Evolutionary conservation across 129 eudicot genomes (phyloP).

Genomic region (Glebionis coronaria): DNA sequence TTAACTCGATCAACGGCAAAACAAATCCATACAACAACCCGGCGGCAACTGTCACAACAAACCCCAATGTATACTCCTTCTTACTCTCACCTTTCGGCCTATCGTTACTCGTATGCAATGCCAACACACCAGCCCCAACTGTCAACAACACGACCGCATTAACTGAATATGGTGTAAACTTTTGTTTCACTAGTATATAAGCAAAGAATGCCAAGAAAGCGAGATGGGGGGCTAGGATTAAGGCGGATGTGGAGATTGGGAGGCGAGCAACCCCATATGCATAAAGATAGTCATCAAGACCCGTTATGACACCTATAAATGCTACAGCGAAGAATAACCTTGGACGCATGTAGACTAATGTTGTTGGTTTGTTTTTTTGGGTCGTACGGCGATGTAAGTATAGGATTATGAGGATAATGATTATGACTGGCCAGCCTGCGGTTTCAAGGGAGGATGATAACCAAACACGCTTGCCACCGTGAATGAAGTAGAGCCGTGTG

Average conservation of each 20-base stretch:
- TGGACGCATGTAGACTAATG: constrained; percentile 26
- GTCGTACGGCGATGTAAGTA: constrained; percentile 30
- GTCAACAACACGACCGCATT: constrained; percentile 56
- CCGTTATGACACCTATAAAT: constrained; percentile 36
- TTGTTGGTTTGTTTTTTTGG: background rate
- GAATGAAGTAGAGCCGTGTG: constrained; percentile 42
- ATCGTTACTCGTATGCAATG: constrained; percentile 43
- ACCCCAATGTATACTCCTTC: constrained; percentile 44
- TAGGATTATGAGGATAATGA: constrained; percentile 26
- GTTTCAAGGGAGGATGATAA: constrained; percentile 40
- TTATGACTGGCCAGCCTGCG: constrained; percentile 38
- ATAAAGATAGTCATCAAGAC: constrained; percentile 42
- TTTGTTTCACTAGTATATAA: constrained; percentile 43
- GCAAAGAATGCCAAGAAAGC: constrained; percentile 54
- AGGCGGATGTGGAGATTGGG: constrained; percentile 40
- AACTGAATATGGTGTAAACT: constrained; percentile 46
- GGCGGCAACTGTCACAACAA: constrained; percentile 41
- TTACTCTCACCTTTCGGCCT: constrained; percentile 49
- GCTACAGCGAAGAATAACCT: constrained; percentile 26
- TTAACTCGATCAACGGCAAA: constrained; percentile 41
- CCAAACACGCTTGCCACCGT: constrained; percentile 52
- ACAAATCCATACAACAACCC: constrained; percentile 43
- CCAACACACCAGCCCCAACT: constrained; percentile 51
- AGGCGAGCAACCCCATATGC: constrained; percentile 42
- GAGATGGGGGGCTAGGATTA: constrained; percentile 45